These are phyloP conservation scores for Aspergillus caelatus DNA, from an alignment of 2,329 filamentous ascomycete genomes.

Conservation along the genomic window DNA sequence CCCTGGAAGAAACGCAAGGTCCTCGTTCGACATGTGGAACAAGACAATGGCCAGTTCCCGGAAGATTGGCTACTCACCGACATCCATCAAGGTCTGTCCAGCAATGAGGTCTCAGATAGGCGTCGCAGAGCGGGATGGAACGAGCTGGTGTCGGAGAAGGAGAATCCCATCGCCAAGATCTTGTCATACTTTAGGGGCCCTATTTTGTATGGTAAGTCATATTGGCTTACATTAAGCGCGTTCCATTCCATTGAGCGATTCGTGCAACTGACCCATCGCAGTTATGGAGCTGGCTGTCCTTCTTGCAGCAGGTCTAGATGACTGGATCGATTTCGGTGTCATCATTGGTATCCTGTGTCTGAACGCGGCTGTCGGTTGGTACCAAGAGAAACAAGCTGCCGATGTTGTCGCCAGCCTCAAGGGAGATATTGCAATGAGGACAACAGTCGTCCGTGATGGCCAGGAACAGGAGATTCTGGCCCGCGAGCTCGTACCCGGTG, in stretches of 20 bases:
- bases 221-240: neutral
- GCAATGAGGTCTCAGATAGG: slow-evolving; percentile 60
- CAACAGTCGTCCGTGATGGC: slow-evolving; percentile 68
- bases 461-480: slow-evolving; percentile 67
- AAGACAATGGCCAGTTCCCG: slow-evolving; percentile 51
- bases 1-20: slow-evolving; percentile 54
- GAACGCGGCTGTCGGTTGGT: slow-evolving; percentile 77
- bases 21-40: slow-evolving; percentile 25
- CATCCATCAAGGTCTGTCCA: slow-evolving; percentile 65
- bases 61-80: slow-evolving; percentile 71
- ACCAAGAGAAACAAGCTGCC: slow-evolving; percentile 79
- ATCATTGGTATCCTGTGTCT: slow-evolving; percentile 75
- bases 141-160: slow-evolving; percentile 76
- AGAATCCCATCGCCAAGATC: slow-evolving; percentile 74
- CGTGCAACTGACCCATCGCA: slow-evolving; percentile 23
- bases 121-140: slow-evolving; percentile 70
- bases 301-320: slow-evolving; percentile 70
- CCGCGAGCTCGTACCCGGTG: slow-evolving; percentile 74
- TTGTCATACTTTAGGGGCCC: slow-evolving; percentile 74
- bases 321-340: slow-evolving; percentile 78
- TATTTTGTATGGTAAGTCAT: slow-evolving; percentile 70
- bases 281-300: slow-evolving; percentile 77
- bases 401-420: slow-evolving; percentile 76
- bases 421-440: slow-evolving; percentile 77
- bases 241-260: neutral